Evolutionary conservation across 257 asterid species (phyloP).

Genomic region (Ilex asprella): DNA sequence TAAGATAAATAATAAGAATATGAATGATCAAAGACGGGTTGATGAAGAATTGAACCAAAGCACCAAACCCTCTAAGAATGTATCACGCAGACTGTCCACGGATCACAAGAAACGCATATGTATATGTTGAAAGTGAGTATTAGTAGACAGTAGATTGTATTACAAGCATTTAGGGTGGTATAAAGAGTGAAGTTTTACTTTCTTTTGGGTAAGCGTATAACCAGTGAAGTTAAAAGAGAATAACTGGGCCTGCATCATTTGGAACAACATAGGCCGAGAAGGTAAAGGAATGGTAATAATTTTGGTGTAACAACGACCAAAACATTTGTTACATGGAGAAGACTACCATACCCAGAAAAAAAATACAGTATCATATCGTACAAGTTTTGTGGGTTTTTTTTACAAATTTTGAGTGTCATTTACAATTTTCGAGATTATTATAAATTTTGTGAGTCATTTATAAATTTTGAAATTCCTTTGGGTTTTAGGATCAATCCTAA

Average conservation of each 20-base stretch:
- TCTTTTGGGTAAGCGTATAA: not conserved
- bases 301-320: too few species aligned
- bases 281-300: slow-evolving; percentile 28
- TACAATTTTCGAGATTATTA: too few species aligned
- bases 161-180: not conserved
- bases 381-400: too few species aligned
- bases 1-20: slow-evolving; percentile 47
- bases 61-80: slow-evolving; percentile 39
- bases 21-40: slow-evolving; percentile 34
- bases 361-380: too few species aligned
- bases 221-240: not conserved
- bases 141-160: not conserved
- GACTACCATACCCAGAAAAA: too few species aligned
- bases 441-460: too few species aligned
- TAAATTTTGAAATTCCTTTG: too few species aligned
- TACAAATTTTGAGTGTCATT: too few species aligned
- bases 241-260: slow-evolving; percentile 19
- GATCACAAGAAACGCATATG: slow-evolving; percentile 40
- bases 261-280: slow-evolving; percentile 37
- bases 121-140: not conserved
- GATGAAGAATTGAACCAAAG: slow-evolving; percentile 23
- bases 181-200: slow-evolving; percentile 2
- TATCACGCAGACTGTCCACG: slow-evolving; percentile 33
- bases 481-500: too few species aligned
- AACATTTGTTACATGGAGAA: too few species aligned